phyloP scores from a whole-genome alignment of 1,139 yeast genomes.

The Suhomyces bokatorum region DNA sequence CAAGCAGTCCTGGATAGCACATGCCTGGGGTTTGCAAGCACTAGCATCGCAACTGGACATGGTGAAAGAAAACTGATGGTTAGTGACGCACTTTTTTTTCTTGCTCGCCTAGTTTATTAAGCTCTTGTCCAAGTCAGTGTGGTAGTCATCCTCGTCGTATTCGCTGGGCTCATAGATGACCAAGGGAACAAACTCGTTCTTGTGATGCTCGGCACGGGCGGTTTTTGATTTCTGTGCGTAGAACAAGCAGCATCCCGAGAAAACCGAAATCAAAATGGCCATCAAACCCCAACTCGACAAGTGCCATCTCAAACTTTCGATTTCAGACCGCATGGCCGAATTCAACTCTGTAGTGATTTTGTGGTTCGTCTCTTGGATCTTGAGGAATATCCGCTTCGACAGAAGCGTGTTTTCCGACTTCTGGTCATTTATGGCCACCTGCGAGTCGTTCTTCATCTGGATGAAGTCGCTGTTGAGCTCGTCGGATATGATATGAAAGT shows the following conservation, averaged over 20 bases:
- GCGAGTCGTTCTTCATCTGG: constrained; percentile 69
- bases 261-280: constrained; percentile 51
- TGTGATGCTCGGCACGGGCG: constrained; percentile 24
- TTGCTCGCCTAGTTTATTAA: constrained; percentile 13
- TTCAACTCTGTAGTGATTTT: constrained; percentile 81
- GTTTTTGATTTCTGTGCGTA: constrained; percentile 35
- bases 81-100: constrained; percentile 5
- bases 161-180: constrained; percentile 52
- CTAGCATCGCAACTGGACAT: constrained; percentile 24
- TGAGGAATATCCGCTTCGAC: constrained; percentile 66
- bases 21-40: constrained; percentile 67
- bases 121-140: constrained; percentile 41
- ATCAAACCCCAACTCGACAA: constrained; percentile 83
- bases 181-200: constrained; percentile 44
- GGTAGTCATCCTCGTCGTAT: constrained; percentile 49
- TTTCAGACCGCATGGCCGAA: constrained; percentile 80
- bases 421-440: constrained; percentile 83
- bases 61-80: constrained; percentile 1
- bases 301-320: constrained; percentile 91
- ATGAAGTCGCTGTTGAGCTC: constrained; percentile 73
- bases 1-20: constrained; percentile 69
- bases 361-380: constrained; percentile 82
- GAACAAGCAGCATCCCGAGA: constrained; percentile 45
- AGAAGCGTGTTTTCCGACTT: constrained; percentile 80
- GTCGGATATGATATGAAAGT: constrained; percentile 69